These are phyloP conservation scores for Antitrichia curtipendula DNA, from an alignment of 225 moss, liverwort and hornwort species.

Conservation along the genomic window DNA sequence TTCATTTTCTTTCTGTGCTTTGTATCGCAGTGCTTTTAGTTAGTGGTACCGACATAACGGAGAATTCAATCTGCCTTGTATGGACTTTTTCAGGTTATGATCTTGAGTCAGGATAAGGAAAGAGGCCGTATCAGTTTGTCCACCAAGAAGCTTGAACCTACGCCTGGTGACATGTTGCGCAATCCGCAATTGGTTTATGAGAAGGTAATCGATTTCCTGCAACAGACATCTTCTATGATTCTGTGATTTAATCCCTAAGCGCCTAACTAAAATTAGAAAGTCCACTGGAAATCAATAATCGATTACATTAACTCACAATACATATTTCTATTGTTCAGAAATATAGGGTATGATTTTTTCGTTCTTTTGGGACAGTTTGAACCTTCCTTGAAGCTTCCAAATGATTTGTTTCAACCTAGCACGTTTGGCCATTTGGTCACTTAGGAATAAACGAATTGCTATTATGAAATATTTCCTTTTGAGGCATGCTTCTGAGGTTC, in stretches of 20 bases:
- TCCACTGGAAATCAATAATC: neutral
- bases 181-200: constrained; percentile 94
- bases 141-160: constrained; percentile 92
- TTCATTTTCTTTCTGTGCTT: neutral
- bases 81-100: constrained; percentile 59
- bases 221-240: neutral
- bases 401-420: neutral
- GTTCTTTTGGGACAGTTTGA: neutral
- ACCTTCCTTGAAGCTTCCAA: neutral
- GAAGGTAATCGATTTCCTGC: constrained; percentile 21
- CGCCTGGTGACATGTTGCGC: constrained; percentile 95
- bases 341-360: neutral
- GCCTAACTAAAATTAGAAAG: neutral
- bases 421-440: neutral
- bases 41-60: neutral
- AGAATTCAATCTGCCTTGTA: neutral
- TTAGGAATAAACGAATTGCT: neutral
- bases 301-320: neutral
- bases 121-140: constrained; percentile 94
- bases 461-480: neutral
- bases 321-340: neutral
- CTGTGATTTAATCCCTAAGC: neutral
- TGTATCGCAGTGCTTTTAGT: neutral
- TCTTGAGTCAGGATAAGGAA: constrained; percentile 90
- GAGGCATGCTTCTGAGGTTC: neutral